These are phyloP conservation scores for Verticillium longisporum DNA, from an alignment of 2,329 filamentous ascomycete genomes.

Conservation along the genomic window DNA sequence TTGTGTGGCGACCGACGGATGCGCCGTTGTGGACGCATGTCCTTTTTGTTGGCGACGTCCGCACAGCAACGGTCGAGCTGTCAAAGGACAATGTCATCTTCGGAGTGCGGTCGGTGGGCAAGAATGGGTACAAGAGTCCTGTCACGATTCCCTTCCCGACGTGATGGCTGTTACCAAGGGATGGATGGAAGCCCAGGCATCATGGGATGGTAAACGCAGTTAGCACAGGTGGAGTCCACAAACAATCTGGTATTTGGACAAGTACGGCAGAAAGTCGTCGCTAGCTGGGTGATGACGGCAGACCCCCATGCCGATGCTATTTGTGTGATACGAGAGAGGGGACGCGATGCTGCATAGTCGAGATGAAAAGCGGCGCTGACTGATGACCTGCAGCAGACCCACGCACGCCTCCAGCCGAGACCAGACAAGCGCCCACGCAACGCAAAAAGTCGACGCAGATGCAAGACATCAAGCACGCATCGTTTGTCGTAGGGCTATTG, in stretches of 20 bases:
- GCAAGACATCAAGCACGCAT: neutral
- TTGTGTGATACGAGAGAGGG: neutral
- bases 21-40: conserved; percentile 43
- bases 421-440: neutral
- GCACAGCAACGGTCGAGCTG: conserved; percentile 35
- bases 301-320: neutral
- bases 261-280: too few species aligned
- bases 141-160: conserved; percentile 28
- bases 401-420: neutral
- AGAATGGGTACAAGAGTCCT: conserved; percentile 42
- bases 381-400: neutral
- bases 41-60: conserved; percentile 39
- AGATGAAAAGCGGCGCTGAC: neutral
- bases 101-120: conserved; percentile 43
- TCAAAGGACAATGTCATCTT: conserved; percentile 54
- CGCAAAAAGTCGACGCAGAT: neutral
- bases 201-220: neutral
- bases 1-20: conserved; percentile 46
- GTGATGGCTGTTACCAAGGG: neutral
- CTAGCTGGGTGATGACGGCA: neutral
- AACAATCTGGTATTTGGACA: neutral
- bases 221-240: neutral
- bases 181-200: too few species aligned
- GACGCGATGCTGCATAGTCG: neutral
- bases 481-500: neutral